A percentile compares a stretch with the other conserved stretches of the same genome.
Evolutionary conservation across 1,284 basidiomycete species (phyloP).

Genomic region (Trichosporon asahii): DNA sequence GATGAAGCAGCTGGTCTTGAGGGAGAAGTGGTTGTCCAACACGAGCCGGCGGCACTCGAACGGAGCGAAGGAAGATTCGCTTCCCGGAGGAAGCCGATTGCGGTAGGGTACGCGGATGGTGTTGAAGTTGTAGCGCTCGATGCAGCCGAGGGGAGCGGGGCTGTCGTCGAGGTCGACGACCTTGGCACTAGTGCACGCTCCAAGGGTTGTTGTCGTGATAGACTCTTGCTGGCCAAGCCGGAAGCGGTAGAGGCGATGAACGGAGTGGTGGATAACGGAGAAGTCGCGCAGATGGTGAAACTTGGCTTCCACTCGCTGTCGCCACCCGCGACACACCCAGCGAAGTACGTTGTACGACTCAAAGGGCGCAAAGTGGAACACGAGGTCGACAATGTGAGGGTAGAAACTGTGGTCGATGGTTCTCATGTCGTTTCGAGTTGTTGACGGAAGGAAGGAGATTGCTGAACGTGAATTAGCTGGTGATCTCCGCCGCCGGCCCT

Average conservation of each 20-base stretch:
- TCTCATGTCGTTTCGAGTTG: background rate
- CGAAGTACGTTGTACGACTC: background rate
- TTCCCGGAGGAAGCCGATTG: no score
- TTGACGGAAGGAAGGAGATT: background rate
- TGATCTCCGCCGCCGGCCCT: no score
- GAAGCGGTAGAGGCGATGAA: no score
- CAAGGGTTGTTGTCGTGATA: no score
- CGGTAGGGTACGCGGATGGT: background rate
- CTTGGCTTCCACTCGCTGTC: background rate
- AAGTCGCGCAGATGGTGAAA: background rate
- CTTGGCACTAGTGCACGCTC: background rate
- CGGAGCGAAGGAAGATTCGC: background rate
- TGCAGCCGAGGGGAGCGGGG: no score
- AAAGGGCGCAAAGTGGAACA: slow-evolving; percentile 1
- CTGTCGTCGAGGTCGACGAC: background rate
- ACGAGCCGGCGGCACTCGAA: background rate
- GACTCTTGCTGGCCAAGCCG: no score
- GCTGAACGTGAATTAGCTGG: background rate
- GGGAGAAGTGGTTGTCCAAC: background rate
- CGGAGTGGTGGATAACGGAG: background rate
- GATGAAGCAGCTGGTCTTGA: background rate
- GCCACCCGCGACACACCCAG: background rate
- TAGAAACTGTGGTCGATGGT: slow-evolving; percentile 12
- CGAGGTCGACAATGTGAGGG: slow-evolving; percentile 15
- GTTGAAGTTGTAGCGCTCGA: background rate